Percentiles rank a stretch among this genome's conserved stretches.
Evolutionary conservation across 306 rosid genomes (phyloP).

Genomic region (Quercus parvula): DNA sequence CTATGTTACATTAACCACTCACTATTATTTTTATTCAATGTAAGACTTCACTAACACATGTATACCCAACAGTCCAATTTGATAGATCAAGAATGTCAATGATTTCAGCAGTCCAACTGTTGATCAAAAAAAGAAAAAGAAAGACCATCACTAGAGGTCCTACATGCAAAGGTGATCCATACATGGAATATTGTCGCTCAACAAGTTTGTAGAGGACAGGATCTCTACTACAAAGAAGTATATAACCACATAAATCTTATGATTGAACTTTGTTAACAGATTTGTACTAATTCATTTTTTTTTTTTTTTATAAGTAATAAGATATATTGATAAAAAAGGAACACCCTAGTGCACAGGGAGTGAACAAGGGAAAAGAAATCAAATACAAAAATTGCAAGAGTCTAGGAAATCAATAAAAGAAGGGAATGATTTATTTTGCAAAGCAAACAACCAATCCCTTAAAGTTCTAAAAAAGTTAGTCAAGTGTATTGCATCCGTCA

Average conservation of each 20-base stretch:
- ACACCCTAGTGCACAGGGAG: too few species aligned
- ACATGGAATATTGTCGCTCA: neutral
- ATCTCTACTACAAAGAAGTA: neutral
- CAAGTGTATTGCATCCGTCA: neutral
- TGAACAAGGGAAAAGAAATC: too few species aligned
- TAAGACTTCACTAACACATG: too few species aligned
- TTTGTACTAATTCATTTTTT: neutral
- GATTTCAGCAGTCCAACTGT: neutral
- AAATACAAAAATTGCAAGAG: too few species aligned
- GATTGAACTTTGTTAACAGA: neutral
- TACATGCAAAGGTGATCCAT: neutral
- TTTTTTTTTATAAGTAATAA: too few species aligned
- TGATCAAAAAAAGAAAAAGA: neutral
- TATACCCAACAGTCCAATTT: neutral
- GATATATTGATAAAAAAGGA: too few species aligned
- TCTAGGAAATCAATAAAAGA: too few species aligned
- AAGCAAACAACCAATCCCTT: too few species aligned
- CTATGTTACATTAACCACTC: too few species aligned
- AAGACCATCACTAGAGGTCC: neutral
- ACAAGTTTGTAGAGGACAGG: neutral
- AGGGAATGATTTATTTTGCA: too few species aligned
- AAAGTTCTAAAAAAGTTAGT: neutral
- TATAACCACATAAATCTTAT: neutral
- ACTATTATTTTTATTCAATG: too few species aligned
- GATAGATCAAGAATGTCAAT: neutral